Base-by-base conservation (phyloP, 257 asterid species). In the Rhazya stricta region DNA sequence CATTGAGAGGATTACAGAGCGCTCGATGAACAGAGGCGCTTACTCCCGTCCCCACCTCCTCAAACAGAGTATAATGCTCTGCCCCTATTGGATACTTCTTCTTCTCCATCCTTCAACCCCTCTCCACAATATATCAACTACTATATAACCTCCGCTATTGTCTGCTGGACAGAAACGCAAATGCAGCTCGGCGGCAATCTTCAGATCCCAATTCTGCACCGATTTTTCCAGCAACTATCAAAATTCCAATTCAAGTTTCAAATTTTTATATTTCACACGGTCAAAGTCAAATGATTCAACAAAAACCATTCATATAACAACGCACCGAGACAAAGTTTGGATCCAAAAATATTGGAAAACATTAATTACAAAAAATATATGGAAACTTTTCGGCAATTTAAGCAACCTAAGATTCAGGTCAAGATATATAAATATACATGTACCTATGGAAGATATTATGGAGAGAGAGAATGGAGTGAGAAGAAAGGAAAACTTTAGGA, bases 11-110 rank as follows among this genome's bases (percentile, higher is more conserved):
- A 66, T 36, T 78, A 85, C 98, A 94, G 11, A 84, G 85, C 0
- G 98, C 96, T 34, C 97, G 97, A 80, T 91, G 88, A 79, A 94
- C 97, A 30, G 94, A 86, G 32, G 98, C 98, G 79, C 97, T 94
- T 23, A 80, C 98, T n/a, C 97, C 98, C 2, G 83, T 89, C 23
- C 98, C 98, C 19, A 94, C 91, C 86, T 89, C 97, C 86, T 94
- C 98, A 71, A 60, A 88, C 80, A 90, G 73, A 10, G 89, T 82
- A 76, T 94, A 94, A 80, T 88, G 82, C 82, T 91, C 96, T 46
- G 92, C 93, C 57, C 98, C 97, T 45, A 94, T 90, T n/a, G 97
- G 98, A 79, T 91, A 94, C 88, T 88, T 90, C 87, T 85, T 91
- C 86, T 80, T 90, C 80, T 93, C 98, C 92, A 83, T 89, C 63